These are phyloP conservation scores for Kodamaea sagamina DNA, from an alignment of 805 yeast genomes.

Conservation along the genomic window DNA sequence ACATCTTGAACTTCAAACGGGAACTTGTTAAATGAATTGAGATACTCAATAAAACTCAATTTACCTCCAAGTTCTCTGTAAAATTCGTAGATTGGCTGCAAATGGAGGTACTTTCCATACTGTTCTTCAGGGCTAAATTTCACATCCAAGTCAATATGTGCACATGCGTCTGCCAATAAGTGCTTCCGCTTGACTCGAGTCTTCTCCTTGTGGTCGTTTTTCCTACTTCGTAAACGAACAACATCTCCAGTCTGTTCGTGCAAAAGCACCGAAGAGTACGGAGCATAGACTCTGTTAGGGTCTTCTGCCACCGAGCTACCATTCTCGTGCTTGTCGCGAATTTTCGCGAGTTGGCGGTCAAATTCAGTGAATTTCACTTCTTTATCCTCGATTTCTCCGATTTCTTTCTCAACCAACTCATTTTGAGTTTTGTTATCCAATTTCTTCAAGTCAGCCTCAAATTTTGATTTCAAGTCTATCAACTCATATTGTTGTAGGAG, in stretches of 20 bases:
- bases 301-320: conserved; percentile 22
- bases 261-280: conserved; percentile 26
- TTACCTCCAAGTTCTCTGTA: conserved; percentile 49
- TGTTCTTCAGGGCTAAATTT: conserved; percentile 62
- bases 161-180: conserved; percentile 52
- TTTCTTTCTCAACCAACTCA: conserved; percentile 15
- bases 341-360: conserved; percentile 32
- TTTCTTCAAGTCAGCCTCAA: conserved; percentile 20
- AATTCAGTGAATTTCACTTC: conserved; percentile 36
- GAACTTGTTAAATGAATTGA: conserved; percentile 47
- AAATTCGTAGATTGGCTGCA: conserved; percentile 49
- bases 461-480: conserved; percentile 49
- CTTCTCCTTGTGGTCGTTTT: conserved; percentile 15
- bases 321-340: conserved; percentile 23
- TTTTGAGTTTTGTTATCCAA: conserved; percentile 7
- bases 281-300: conserved; percentile 17
- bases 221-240: conserved; percentile 21
- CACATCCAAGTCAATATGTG: conserved; percentile 48
- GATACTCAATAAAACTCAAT: conserved; percentile 52
- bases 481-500: conserved; percentile 68
- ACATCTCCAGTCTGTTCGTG: conserved; percentile 14
- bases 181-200: conserved; percentile 31
- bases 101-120: conserved; percentile 65
- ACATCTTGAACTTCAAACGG: conserved; percentile 25
- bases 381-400: conserved; percentile 17